Conservation (phyloP, 768 basidiomycete species). For the Boletus subparvulus region DNA sequence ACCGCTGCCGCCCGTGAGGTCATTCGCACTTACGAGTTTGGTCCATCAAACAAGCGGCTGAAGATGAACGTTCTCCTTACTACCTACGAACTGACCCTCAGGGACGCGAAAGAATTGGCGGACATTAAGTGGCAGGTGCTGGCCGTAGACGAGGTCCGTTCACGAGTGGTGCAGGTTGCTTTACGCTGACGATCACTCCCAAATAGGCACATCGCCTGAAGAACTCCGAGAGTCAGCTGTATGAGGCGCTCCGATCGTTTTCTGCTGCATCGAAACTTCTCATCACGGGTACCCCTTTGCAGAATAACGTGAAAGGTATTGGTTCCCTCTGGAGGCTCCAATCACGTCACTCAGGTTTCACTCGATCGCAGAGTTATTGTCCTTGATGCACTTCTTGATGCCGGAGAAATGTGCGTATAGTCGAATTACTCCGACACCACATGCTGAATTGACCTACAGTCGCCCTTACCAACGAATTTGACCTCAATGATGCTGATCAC, state of each 20-base stretch:
- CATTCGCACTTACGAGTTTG: conserved; percentile 92
- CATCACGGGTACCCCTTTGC: conserved; percentile 96
- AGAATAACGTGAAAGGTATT: conserved; percentile 97
- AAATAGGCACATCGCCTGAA: conserved; percentile 91
- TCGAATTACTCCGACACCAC: background rate
- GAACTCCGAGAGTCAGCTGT: conserved; percentile 96
- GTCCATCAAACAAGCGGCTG: conserved; percentile 79
- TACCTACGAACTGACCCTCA: conserved; percentile 92
- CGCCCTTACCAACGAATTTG: conserved; percentile 92
- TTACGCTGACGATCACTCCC: conserved; percentile 15
- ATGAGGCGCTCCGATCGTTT: conserved; percentile 90
- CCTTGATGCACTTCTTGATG: conserved; percentile 99
- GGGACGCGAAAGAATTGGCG: conserved; percentile 84
- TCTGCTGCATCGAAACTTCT: conserved; percentile 88
- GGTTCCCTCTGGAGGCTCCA: conserved; percentile 4
- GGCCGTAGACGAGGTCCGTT: conserved; percentile 87
- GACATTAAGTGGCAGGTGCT: conserved; percentile 98
- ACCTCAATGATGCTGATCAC: conserved; percentile 89
- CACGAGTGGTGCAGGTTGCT: background rate
- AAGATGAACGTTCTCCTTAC: conserved; percentile 98
- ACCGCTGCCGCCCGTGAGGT: conserved; percentile 84
- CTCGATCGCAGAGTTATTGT: conserved; percentile 70
- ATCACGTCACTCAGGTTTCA: conserved; percentile 7
- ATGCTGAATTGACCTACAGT: conserved; percentile 47
- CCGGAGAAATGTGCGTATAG: conserved; percentile 84